A percentile compares a stretch with the other conserved stretches of the same genome.
These are phyloP conservation scores for Stemphylium lycopersici DNA, from an alignment of 2,329 filamentous ascomycete species.

Conservation along the genomic window DNA sequence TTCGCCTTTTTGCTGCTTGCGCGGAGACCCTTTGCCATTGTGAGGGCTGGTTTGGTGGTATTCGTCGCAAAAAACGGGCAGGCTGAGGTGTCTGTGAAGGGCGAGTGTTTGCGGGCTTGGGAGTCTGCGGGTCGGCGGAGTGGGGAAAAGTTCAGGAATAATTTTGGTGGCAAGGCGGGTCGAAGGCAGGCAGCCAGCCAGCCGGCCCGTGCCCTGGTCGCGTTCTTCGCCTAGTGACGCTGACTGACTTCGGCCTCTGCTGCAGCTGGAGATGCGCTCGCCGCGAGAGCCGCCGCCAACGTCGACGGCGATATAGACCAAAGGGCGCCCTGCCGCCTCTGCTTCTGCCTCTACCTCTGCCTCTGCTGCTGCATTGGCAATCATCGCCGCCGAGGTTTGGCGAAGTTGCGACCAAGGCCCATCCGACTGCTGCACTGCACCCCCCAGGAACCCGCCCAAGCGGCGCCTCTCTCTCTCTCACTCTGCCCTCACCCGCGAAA, in stretches of 20 bases:
- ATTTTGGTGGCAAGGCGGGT: slow-evolving; percentile 31
- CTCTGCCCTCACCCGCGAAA: slow-evolving; percentile 11
- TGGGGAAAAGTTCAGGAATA: slow-evolving; percentile 17
- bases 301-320: slow-evolving; percentile 19
- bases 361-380: not conserved
- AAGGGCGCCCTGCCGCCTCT: slow-evolving; percentile 2
- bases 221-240: slow-evolving; percentile 33
- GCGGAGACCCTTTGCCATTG: slow-evolving; percentile 87
- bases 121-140: slow-evolving; percentile 1
- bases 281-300: slow-evolving; percentile 34
- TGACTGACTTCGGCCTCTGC: slow-evolving; percentile 35
- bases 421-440: slow-evolving; percentile 15
- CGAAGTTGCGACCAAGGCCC: slow-evolving; percentile 28
- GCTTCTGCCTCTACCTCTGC: not conserved
- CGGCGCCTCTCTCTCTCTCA: slow-evolving; percentile 16
- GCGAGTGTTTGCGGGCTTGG: too few species aligned
- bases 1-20: slow-evolving; percentile 83
- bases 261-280: slow-evolving; percentile 22
- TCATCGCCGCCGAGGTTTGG: slow-evolving; percentile 2
- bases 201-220: slow-evolving; percentile 24
- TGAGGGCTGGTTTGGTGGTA: slow-evolving; percentile 32
- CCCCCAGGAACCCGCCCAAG: too few species aligned
- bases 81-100: not conserved
- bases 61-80: not conserved
- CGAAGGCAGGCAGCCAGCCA: slow-evolving; percentile 12